Conservation (phyloP, 192 early-diverging fungal species). For the Kickxella alabastrina region DNA sequence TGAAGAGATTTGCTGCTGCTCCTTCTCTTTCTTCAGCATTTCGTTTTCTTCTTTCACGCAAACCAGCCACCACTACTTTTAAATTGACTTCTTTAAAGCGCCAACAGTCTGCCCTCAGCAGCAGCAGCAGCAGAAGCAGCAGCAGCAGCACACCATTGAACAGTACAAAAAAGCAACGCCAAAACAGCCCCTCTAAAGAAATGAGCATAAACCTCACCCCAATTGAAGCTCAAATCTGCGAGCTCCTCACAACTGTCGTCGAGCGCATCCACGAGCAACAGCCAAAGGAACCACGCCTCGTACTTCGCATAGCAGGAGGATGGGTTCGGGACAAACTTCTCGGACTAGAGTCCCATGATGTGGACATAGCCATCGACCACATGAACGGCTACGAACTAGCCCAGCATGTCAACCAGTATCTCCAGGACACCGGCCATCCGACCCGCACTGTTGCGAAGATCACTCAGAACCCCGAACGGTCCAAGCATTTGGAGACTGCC, state of each 20-base stretch:
- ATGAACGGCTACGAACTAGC: constrained; percentile 96
- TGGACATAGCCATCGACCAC: constrained; percentile 90
- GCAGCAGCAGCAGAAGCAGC: too few species aligned
- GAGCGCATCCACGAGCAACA: constrained; percentile 50
- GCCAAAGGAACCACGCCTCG: constrained; percentile 52
- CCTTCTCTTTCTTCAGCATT: not conserved
- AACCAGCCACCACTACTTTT: too few species aligned
- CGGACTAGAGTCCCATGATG: constrained; percentile 77
- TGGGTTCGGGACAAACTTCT: constrained; percentile 99
- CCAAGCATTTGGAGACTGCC: constrained; percentile 98
- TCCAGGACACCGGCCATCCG: constrained; percentile 28
- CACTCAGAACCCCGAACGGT: constrained; percentile 86
- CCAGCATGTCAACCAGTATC: constrained; percentile 60
- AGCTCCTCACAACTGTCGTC: constrained; percentile 60
- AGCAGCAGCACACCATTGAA: too few species aligned
- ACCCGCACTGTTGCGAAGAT: constrained; percentile 71
- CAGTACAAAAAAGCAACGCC: not conserved
- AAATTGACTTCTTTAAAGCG: too few species aligned
- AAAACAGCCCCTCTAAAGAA: not conserved
- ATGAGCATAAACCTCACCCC: constrained; percentile 56
- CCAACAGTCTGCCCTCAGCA: too few species aligned
- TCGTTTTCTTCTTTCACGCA: not conserved
- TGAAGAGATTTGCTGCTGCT: not conserved
- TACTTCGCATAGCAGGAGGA: constrained; percentile 90
- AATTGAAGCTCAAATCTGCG: constrained; percentile 64